Base-by-base conservation (phyloP, 2,329 filamentous ascomycete genomes). In the Aspergillus alliaceus region DNA sequence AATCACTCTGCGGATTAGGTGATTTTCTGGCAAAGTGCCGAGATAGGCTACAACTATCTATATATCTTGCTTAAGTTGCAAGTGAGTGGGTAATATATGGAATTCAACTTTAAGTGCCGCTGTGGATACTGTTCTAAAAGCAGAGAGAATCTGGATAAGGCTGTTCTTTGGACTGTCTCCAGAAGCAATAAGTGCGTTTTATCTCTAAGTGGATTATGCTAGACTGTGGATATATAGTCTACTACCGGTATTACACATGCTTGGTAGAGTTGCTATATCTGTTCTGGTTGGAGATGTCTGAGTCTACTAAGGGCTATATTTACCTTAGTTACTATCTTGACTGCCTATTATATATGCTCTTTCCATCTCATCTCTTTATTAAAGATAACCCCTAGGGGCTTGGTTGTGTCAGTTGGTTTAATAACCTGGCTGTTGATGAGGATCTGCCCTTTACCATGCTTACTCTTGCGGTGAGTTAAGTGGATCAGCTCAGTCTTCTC, bases 401-500 rank as follows among this genome's bases (percentile, higher is more conserved):
- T 70, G 4, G 59, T 63, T 12, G 54, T 66, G n/a, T 29, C 5
- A 0, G 59, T 55, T 2, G 59, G 64, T 47, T 62, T 54, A 18
- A 66, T 56, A 3, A 34, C 37, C 37, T 59, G 56, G 1, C 63
- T 44, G 15, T 67, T 58, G 4, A 69, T 57, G 2, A 46, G 48
- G 6, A 67, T 46, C 11, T 60, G 34, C 3, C 62, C 62, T 52
- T 58, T 50, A 6, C 22, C 6, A 6, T 64, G 61, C 39, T 63
- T 51, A 2, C 44, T 54, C 51, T 51, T 66, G 5, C 48, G 61
- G 51, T 65, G 60, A 3, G 65, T 72, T 8, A 73, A 39, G 49
- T 73, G 63, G 27, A 72, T 72, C 0, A 72, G 59, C 20, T 69
- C 62, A 3, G 64, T 70, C 54, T 73, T 72, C 31, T 72, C 63